These are phyloP conservation scores for Eimeria maxima DNA, from an alignment of 169 alveolate genomes.

Conservation along the genomic window DNA sequence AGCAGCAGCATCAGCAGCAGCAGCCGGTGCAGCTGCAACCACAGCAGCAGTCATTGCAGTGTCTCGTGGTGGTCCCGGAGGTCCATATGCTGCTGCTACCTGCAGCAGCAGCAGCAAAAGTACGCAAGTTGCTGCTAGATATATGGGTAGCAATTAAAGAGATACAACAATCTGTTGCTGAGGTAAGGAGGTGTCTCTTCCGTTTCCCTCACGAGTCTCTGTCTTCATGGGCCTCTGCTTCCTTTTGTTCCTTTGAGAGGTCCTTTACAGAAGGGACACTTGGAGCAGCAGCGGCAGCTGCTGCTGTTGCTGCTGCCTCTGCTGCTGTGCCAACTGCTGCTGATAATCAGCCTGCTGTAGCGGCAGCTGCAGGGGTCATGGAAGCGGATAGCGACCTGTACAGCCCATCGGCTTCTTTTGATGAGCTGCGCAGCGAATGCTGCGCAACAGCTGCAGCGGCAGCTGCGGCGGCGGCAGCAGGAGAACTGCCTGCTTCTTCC, in stretches of 20 bases:
- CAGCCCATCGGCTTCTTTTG: background rate
- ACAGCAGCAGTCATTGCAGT: slow-evolving; percentile 39
- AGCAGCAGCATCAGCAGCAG: slow-evolving; percentile 10
- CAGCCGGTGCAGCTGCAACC: slow-evolving; percentile 21
- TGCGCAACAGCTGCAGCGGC: background rate
- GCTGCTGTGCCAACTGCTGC: background rate
- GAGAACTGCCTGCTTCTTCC: background rate
- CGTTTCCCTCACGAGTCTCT: background rate
- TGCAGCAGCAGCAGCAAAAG: slow-evolving; percentile 53
- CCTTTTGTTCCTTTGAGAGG: background rate
- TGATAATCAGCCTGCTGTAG: background rate
- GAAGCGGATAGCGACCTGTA: background rate
- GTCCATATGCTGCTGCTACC: slow-evolving; percentile 42
- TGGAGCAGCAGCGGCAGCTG: slow-evolving; percentile 6
- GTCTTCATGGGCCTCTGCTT: slow-evolving; percentile 8
- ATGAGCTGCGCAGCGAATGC: slow-evolving; percentile 38
- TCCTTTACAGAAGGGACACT: slow-evolving; percentile 15
- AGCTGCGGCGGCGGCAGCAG: slow-evolving; percentile 42
- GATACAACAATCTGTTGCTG: background rate
- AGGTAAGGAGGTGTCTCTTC: background rate
- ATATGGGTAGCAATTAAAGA: background rate
- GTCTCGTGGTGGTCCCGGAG: slow-evolving; percentile 35
- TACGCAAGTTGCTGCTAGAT: background rate
- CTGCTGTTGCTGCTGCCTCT: background rate
- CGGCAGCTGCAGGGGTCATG: background rate